Evolutionary conservation across 192 early-diverging fungal species (phyloP).

Genomic region (Cladochytrium replicatum): DNA sequence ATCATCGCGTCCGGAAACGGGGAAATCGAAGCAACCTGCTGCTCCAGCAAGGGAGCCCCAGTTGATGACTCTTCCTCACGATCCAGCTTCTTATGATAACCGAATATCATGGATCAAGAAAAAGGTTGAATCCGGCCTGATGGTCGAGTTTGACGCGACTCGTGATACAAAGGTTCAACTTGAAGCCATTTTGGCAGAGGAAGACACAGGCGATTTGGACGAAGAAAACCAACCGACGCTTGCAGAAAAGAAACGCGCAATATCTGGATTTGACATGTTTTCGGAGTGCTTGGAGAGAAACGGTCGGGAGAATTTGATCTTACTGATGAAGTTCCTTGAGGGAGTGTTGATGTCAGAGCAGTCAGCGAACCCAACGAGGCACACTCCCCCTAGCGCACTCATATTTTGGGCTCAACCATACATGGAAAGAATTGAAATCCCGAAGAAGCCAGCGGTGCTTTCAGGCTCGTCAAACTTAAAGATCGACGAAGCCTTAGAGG

Average conservation of each 20-base stretch:
- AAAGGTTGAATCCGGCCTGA: slow-evolving; percentile 30
- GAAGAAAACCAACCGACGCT: background rate
- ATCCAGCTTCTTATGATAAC: slow-evolving; percentile 14
- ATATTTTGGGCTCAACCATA: slow-evolving; percentile 38
- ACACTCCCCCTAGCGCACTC: slow-evolving; percentile 15
- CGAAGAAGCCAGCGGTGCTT: background rate
- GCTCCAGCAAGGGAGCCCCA: no score
- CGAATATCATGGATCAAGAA: slow-evolving; percentile 27
- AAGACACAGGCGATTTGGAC: background rate
- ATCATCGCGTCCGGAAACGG: no score
- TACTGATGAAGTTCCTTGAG: slow-evolving; percentile 35
- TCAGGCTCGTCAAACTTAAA: background rate
- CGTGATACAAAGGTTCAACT: background rate
- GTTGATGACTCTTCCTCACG: background rate
- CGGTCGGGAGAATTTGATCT: slow-evolving; percentile 23
- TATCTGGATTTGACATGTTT: slow-evolving; percentile 29
- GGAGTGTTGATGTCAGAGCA: slow-evolving; percentile 1
- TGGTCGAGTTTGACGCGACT: slow-evolving; percentile 29
- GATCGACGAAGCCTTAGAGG: no score
- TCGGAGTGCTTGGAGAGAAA: slow-evolving; percentile 37
- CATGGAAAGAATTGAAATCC: slow-evolving; percentile 19
- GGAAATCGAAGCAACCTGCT: no score
- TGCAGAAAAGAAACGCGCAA: background rate
- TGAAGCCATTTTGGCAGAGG: background rate
- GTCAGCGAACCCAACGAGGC: background rate